Percentiles rank a stretch among this genome's conserved stretches.
These are phyloP conservation scores for Gossypium laxum DNA, from an alignment of 441 rosid genomes.

Conservation along the genomic window DNA sequence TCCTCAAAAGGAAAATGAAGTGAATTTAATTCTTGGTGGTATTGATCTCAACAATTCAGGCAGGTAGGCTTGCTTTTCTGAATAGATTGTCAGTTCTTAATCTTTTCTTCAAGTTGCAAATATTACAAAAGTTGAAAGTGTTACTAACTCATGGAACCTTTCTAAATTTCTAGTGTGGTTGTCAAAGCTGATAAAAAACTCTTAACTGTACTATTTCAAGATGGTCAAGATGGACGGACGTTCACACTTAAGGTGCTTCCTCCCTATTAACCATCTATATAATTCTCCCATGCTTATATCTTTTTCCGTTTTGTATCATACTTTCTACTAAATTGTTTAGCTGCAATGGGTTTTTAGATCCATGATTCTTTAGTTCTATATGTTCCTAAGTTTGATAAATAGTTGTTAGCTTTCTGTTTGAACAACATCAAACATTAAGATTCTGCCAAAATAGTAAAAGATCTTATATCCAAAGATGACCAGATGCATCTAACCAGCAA, in stretches of 20 bases:
- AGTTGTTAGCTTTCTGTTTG: not conserved
- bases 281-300: not conserved
- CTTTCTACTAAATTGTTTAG: not conserved
- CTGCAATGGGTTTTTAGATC: conserved; percentile 6
- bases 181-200: conserved; percentile 93
- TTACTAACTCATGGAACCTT: conserved; percentile 26
- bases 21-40: conserved; percentile 93
- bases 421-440: not conserved
- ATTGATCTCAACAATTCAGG: conserved; percentile 99
- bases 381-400: not conserved
- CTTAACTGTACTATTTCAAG: conserved; percentile 84
- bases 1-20: conserved; percentile 81
- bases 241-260: conserved; percentile 83
- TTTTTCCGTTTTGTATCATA: conserved; percentile 3
- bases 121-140: conserved; percentile 15
- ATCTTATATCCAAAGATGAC: not conserved
- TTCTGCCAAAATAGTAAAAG: not conserved
- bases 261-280: conserved; percentile 3
- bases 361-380: not conserved
- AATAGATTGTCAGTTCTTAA: conserved; percentile 16
- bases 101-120: conserved; percentile 11
- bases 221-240: conserved; percentile 93
- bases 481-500: not conserved
- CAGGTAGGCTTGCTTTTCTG: conserved; percentile 77
- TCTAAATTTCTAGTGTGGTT: conserved; percentile 59